phyloP scores from a whole-genome alignment of 495 filamentous ascomycete species.

The Bathelium albidoporum region DNA sequence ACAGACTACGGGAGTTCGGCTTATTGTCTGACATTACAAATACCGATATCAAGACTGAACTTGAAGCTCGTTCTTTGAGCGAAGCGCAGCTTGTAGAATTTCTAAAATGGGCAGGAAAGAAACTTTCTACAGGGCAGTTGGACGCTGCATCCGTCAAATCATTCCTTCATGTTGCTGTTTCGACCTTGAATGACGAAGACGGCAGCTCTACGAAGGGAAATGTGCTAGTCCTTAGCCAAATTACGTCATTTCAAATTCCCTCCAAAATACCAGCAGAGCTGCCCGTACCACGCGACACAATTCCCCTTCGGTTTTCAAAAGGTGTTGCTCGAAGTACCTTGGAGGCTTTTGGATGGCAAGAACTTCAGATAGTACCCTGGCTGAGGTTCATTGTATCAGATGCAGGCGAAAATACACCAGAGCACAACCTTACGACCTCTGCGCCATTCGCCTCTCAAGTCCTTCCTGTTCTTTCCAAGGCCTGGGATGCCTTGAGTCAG shows the following conservation, averaged over 20 bases:
- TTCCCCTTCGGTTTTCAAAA: conserved; percentile 73
- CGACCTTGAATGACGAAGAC: conserved; percentile 55
- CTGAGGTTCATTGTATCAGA: conserved; percentile 63
- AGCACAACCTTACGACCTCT: conserved; percentile 56
- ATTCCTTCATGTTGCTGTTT: conserved; percentile 72
- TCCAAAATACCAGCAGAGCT: conserved; percentile 69
- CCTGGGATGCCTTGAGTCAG: conserved; percentile 67
- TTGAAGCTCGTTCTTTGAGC: conserved; percentile 64
- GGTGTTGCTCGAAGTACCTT: conserved; percentile 49
- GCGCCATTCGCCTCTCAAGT: conserved; percentile 68
- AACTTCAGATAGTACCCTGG: conserved; percentile 75
- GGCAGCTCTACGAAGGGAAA: conserved; percentile 37
- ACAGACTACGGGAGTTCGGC: conserved; percentile 65
- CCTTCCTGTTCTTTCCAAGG: conserved; percentile 71
- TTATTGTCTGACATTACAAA: conserved; percentile 76
- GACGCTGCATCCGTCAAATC: conserved; percentile 50
- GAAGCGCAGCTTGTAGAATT: conserved; percentile 69
- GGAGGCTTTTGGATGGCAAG: conserved; percentile 70
- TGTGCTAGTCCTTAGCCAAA: conserved; percentile 64
- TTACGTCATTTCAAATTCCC: conserved; percentile 62
- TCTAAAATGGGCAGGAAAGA: conserved; percentile 66
- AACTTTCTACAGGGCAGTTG: conserved; percentile 55
- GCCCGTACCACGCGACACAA: conserved; percentile 69
- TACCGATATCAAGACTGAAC: conserved; percentile 69
- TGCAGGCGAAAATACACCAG: conserved; percentile 37